Conservation (phyloP, 2,329 filamentous ascomycete genomes). For the Cyclaneusma minus region DNA sequence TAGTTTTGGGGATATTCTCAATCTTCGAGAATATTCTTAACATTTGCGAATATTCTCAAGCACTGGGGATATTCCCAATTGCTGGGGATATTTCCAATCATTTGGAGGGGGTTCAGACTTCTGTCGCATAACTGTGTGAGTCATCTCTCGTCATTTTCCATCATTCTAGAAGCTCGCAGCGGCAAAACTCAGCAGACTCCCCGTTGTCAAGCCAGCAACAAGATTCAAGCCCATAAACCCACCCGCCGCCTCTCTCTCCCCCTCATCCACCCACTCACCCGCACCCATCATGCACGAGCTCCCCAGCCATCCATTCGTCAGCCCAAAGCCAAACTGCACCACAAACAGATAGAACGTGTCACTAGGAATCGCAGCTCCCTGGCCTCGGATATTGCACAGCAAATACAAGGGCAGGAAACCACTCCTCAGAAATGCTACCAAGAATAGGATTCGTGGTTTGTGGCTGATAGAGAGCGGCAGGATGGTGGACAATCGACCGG, state of each 20-base stretch:
- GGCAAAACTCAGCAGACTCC: slow-evolving; percentile 82
- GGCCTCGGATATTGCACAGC: slow-evolving; percentile 73
- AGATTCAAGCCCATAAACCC: slow-evolving; percentile 89
- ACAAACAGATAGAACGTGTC: slow-evolving; percentile 79
- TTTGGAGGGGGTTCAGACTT: too few species aligned
- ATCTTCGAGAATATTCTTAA: too few species aligned
- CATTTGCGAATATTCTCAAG: too few species aligned
- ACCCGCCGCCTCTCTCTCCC: slow-evolving; percentile 76
- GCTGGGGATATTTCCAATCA: too few species aligned
- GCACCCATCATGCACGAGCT: slow-evolving; percentile 88
- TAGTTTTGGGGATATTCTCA: too few species aligned
- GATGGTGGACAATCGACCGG: slow-evolving; percentile 55
- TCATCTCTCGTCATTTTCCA: too few species aligned
- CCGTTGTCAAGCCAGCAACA: slow-evolving; percentile 66
- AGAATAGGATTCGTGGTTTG: slow-evolving; percentile 52
- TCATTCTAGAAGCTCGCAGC: slow-evolving; percentile 28
- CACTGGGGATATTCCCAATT: too few species aligned
- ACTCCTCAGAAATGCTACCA: slow-evolving; percentile 46
- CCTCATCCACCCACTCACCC: slow-evolving; percentile 62
- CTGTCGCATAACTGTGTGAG: too few species aligned
- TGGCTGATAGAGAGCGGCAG: slow-evolving; percentile 41
- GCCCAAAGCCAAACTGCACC: slow-evolving; percentile 71
- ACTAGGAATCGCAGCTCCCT: slow-evolving; percentile 58
- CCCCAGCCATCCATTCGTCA: slow-evolving; percentile 76
- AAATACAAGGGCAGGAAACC: slow-evolving; percentile 73